phyloP scores from a whole-genome alignment of 495 filamentous ascomycete species.

The Darksidea phi region DNA sequence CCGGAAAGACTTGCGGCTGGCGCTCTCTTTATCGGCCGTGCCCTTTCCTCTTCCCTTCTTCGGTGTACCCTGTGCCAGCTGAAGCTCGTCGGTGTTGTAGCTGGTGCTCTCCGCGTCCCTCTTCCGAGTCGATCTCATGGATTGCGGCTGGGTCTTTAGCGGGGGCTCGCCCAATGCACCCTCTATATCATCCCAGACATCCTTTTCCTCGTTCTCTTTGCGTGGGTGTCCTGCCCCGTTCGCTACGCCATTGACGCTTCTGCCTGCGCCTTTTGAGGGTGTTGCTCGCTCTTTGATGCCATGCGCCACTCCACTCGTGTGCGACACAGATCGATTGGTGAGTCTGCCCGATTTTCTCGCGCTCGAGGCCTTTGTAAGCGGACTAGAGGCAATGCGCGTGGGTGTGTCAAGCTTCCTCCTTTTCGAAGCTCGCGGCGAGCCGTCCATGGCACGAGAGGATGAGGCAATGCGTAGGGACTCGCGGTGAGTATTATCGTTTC shows the following conservation, averaged over 20 bases:
- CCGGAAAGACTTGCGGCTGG: slow-evolving; percentile 3
- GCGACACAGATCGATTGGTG: slow-evolving; percentile 1
- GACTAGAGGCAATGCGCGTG: slow-evolving; percentile 17
- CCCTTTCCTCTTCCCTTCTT: background rate
- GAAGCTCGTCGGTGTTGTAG: background rate
- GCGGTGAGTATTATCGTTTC: too few relatives aligned
- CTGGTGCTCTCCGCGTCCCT: background rate
- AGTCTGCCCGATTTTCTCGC: slow-evolving; percentile 14
- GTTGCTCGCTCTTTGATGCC: background rate
- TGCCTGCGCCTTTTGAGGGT: background rate
- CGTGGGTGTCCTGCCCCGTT: background rate
- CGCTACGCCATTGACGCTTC: background rate
- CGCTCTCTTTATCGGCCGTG: slow-evolving; percentile 1
- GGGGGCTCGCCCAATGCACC: slow-evolving; percentile 19
- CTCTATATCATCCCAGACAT: slow-evolving; percentile 38
- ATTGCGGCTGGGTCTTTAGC: background rate
- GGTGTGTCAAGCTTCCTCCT: slow-evolving; percentile 39
- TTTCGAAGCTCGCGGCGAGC: slow-evolving; percentile 34
- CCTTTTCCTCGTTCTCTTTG: slow-evolving; percentile 14
- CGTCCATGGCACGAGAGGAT: slow-evolving; percentile 25
- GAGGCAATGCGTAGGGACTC: background rate
- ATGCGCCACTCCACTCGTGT: background rate
- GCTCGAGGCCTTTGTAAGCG: slow-evolving; percentile 7
- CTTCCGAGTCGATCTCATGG: background rate
- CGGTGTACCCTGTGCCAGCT: background rate